These are phyloP conservation scores for Ocimum tenuiflorum DNA, from an alignment of 257 asterid species.

Conservation along the genomic window DNA sequence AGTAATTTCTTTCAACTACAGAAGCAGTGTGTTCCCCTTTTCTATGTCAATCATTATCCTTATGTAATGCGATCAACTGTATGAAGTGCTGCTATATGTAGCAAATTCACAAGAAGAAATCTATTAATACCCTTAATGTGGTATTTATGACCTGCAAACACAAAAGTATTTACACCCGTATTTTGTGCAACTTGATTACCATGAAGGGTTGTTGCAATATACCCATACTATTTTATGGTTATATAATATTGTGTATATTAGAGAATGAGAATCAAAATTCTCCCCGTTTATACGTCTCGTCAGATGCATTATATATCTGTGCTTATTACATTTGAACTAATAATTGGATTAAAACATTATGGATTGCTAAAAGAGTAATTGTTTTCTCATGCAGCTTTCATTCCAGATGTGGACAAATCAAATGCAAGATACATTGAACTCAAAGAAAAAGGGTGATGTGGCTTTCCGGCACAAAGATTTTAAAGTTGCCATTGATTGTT, in stretches of 20 bases:
- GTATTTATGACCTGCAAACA: background rate
- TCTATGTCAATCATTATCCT: too few relatives aligned
- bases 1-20: background rate
- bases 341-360: background rate
- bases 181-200: background rate
- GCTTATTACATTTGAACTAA: background rate
- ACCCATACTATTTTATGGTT: background rate
- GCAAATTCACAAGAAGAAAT: background rate
- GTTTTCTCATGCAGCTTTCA: conserved; percentile 37
- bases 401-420: conserved; percentile 78
- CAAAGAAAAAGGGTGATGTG: conserved; percentile 59
- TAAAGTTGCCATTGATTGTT: conserved; percentile 49
- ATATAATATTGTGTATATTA: background rate
- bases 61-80: background rate
- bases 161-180: background rate
- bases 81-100: background rate
- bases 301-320: background rate
- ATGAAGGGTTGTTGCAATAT: background rate
- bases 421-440: conserved; percentile 64
- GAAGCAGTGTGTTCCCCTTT: too few relatives aligned
- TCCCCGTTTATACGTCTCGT: background rate
- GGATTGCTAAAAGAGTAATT: conserved; percentile 3
- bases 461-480: conserved; percentile 63
- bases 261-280: background rate
- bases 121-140: background rate